Base-by-base conservation (phyloP, 225 moss, liverwort and hornwort species). In the Takakia lepidozioides region DNA sequence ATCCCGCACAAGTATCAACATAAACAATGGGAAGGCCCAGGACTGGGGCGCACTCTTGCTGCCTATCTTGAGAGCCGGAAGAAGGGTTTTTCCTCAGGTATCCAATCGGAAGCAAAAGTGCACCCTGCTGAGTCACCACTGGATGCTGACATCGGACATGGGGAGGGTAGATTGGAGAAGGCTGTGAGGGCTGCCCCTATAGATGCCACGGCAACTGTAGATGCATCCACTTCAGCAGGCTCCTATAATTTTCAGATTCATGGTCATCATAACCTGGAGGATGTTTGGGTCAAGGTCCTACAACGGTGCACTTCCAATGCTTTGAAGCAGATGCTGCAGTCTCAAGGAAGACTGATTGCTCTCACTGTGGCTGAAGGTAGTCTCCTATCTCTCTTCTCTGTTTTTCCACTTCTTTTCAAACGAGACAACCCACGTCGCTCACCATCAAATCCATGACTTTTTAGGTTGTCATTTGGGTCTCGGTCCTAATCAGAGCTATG, bases 281-380 rank as follows among this genome's bases (percentile, higher is more conserved):
- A 85, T 28, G 68, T 87, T 18, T 92, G 92, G 92, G 77, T 66
- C 24, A 73, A 73, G 43, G 80, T 82, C 3, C 38, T 87, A 10
- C 72, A 75, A 14, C 74, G 64, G 27, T 43, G 74, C 49, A 84
- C 76, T 8, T 87, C 84, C 15, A 79, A 79, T 51, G 81, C 76
- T 37, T 51, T 87, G 43, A 85, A 67, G 44, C 79, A 87, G 58
- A 47, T 87, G 7, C 62, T 92, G 29, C 72, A 77, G 66, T 78
- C 69, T 40, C 82, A 80, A 51, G 82, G 87, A 46, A 82, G 74
- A 68, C 61, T 87, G 8, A 29, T 87, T 29, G 71, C 82, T 51
- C 63, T 67, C 28, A 57, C 27, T 44, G 60, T 65, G 38, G 48
- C 61, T 3, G 25, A 20, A 27, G 64, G 69, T 74, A 51, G 20